A percentile compares a stretch with the other conserved stretches of the same genome.
Evolutionary conservation across 768 basidiomycete species (phyloP).

Genomic region (Pleurotus platypus): DNA sequence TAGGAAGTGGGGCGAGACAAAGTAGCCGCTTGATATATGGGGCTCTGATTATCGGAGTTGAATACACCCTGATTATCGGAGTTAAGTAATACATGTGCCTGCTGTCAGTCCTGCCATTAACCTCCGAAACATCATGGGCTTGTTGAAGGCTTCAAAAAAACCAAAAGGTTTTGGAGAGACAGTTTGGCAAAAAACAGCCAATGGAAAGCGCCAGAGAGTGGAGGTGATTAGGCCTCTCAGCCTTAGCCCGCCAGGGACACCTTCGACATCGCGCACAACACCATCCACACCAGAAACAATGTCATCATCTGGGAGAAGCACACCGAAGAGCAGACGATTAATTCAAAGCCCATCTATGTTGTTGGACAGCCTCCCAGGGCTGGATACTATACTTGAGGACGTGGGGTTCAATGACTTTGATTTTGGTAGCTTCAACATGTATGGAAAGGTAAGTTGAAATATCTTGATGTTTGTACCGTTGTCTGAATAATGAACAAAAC

Average conservation of each 20-base stretch:
- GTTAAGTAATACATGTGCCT: no score
- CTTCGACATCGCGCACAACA: no score
- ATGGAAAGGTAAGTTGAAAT: background rate
- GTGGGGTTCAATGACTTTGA: background rate
- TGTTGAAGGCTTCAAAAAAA: background rate
- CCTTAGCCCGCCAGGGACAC: no score
- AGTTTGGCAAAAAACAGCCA: background rate
- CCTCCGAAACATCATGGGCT: background rate
- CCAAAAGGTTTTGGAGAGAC: background rate
- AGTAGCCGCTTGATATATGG: no score
- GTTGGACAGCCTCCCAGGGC: background rate
- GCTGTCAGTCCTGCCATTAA: no score
- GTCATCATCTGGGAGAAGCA: background rate
- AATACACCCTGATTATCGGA: no score
- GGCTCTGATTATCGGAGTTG: no score
- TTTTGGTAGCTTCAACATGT: background rate
- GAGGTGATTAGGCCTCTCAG: background rate
- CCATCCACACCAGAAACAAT: background rate
- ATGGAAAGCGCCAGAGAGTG: background rate
- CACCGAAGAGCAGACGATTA: background rate
- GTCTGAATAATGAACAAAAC: no score
- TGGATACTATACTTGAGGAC: background rate
- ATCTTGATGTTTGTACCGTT: no score
- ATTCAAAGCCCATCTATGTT: background rate
- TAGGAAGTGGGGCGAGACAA: no score